Evolutionary conservation across 768 basidiomycete species (phyloP).

Genomic region (Russula griseocarnosa): DNA sequence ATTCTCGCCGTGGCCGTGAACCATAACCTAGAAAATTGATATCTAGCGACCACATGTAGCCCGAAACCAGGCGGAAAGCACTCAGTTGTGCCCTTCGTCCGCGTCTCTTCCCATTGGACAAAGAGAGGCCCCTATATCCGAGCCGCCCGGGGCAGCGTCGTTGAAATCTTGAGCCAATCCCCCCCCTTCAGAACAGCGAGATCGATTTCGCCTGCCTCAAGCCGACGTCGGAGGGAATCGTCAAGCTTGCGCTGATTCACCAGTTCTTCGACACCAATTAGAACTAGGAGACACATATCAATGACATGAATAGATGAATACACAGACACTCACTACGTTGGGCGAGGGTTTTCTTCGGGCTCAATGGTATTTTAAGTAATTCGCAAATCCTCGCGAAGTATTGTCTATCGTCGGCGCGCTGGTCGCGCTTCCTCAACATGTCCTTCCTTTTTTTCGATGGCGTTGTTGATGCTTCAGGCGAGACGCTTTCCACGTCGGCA

Average conservation of each 20-base stretch:
- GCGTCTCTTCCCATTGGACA: not conserved
- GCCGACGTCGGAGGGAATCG: not conserved
- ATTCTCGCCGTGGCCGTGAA: not conserved
- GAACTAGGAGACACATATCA: not conserved
- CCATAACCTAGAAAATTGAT: not conserved
- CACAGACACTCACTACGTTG: not conserved
- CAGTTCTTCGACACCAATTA: not conserved
- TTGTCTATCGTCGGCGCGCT: not conserved
- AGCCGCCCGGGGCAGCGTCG: not conserved
- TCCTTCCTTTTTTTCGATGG: not conserved
- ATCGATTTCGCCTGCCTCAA: not conserved
- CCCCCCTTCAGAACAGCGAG: not conserved
- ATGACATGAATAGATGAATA: not conserved
- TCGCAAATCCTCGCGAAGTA: not conserved
- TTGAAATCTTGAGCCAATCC: not conserved
- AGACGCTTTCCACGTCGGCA: not conserved
- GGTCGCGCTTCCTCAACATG: not conserved
- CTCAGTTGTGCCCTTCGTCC: not conserved
- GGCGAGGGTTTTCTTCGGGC: not conserved
- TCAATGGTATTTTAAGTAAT: not conserved
- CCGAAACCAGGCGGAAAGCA: no score
- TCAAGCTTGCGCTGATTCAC: not conserved
- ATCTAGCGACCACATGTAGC: no score
- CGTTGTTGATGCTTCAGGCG: not conserved
- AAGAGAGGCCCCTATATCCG: not conserved